Evolutionary conservation across 805 yeast species (phyloP), one percentile per base, ranked within the genome.

Genomic region (Sugiyamaella lignohabitans): DNA sequence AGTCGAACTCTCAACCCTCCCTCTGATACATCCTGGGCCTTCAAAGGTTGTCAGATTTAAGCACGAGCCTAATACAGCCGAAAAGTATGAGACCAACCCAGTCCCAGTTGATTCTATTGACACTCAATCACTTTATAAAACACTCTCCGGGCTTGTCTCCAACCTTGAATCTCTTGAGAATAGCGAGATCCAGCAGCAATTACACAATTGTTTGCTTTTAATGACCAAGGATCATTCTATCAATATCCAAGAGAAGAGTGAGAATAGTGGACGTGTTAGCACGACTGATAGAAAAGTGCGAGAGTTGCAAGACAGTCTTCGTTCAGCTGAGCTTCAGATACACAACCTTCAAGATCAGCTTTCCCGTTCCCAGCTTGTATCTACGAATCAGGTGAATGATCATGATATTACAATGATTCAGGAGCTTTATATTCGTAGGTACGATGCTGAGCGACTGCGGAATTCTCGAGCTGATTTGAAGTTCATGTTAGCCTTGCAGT

Each of bases 391-490:
- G 8, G 14, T 27, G 18, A 24, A 11, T 39, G 5, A 3, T 18
- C n/a, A 21, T 17, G 8, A 21, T 4, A 38, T 24, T 17, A 40
- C 27, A 23, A 18, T 4, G 14, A n/a, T 36, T n/a, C 27, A 36
- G 11, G 30, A 38, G n/a, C 38, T 44, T 8, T 5, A 16, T 20
- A 34, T 46, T 5, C 38, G 41, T n/a, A 21, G 40, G 38, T 50
- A 43, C 30, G 42, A 44, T 21, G 27, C 32, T 8, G 46, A 50
- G 18, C 45, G 50, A 5, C 18, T 39, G 10, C 34, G 43, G 11
- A 40, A 40, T 21, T 14, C 20, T 18, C 40, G 44, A 1, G 20
- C 40, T 20, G 53, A 50, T 22, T 43, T 50, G 16, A 32, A 35
- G 8, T 46, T 50, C 22, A 29, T 47, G 21, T 24, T 21, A 24